Conservation (phyloP, 345 rosid genomes). For the Euclidium syriacum region DNA sequence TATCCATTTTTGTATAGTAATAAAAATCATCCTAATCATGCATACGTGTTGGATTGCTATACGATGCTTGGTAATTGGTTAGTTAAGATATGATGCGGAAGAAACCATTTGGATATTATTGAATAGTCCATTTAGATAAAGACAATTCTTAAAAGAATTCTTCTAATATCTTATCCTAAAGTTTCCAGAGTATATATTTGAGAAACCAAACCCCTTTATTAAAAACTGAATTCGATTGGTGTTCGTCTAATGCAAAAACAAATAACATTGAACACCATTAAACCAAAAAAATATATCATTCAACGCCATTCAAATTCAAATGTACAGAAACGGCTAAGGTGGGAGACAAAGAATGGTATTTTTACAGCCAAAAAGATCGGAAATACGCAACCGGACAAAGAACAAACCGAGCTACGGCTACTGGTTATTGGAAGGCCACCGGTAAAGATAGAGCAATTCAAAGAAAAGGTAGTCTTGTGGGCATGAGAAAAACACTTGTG, state of each 20-base stretch:
- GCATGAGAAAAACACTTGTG: slow-evolving; percentile 47
- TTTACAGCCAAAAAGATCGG: slow-evolving; percentile 45
- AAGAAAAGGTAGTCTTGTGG: slow-evolving; percentile 25
- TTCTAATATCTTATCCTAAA: background rate
- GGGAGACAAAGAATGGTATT: slow-evolving; percentile 47
- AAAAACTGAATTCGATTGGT: background rate
- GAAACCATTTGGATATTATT: slow-evolving; percentile 13
- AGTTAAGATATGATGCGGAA: slow-evolving; percentile 15
- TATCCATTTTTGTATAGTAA: background rate
- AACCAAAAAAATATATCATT: background rate
- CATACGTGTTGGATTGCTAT: slow-evolving; percentile 14
- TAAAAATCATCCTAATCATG: background rate
- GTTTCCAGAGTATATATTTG: background rate
- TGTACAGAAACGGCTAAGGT: slow-evolving; percentile 26
- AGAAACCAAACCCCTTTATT: background rate
- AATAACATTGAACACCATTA: background rate
- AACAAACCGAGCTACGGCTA: slow-evolving; percentile 49
- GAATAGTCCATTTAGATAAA: slow-evolving; percentile 16
- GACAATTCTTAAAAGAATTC: slow-evolving; percentile 7
- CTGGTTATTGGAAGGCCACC: slow-evolving; percentile 62
- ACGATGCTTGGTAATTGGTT: slow-evolving; percentile 9
- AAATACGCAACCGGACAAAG: slow-evolving; percentile 49
- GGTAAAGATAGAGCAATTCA: slow-evolving; percentile 44
- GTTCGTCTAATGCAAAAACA: background rate
- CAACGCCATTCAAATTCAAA: background rate